A percentile compares a stretch with the other conserved stretches of the same genome.
Evolutionary conservation across 208 protist genomes (phyloP).

Genomic region (Leishmania braziliensis): DNA sequence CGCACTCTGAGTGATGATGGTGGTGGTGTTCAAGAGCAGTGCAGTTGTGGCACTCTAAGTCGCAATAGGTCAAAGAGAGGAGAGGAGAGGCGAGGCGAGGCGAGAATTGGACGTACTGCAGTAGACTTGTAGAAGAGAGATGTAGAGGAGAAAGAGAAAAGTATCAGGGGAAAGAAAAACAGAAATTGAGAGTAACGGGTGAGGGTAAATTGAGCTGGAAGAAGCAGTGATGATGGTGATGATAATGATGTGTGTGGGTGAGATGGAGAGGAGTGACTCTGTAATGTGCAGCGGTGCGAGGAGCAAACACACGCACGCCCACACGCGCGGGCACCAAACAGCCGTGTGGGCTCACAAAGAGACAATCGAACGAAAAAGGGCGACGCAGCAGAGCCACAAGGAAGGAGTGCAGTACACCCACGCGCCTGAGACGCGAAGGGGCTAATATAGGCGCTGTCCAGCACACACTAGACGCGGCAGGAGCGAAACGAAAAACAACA

Average conservation of each 20-base stretch:
- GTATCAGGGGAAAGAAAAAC: neutral
- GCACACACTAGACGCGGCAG: neutral
- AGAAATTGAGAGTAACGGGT: neutral
- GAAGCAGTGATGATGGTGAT: neutral
- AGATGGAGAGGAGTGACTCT: neutral
- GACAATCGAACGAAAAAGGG: neutral
- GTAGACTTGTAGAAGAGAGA: too few species aligned
- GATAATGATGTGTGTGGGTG: neutral
- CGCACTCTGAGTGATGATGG: neutral
- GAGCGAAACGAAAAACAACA: neutral
- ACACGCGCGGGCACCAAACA: neutral
- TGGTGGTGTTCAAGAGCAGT: neutral
- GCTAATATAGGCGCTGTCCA: too few species aligned
- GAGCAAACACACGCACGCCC: neutral
- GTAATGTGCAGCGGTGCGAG: neutral
- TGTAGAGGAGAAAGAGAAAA: neutral
- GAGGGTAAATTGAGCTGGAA: neutral
- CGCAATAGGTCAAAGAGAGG: neutral
- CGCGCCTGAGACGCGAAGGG: too few species aligned
- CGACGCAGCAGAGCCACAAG: too few species aligned
- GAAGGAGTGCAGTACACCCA: too few species aligned
- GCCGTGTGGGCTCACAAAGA: too few species aligned
- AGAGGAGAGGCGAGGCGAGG: too few species aligned
- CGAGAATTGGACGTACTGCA: too few species aligned
- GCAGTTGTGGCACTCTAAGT: neutral